Evolutionary conservation across 768 basidiomycete genomes (phyloP).

Genomic region (Lentinus brumalis): DNA sequence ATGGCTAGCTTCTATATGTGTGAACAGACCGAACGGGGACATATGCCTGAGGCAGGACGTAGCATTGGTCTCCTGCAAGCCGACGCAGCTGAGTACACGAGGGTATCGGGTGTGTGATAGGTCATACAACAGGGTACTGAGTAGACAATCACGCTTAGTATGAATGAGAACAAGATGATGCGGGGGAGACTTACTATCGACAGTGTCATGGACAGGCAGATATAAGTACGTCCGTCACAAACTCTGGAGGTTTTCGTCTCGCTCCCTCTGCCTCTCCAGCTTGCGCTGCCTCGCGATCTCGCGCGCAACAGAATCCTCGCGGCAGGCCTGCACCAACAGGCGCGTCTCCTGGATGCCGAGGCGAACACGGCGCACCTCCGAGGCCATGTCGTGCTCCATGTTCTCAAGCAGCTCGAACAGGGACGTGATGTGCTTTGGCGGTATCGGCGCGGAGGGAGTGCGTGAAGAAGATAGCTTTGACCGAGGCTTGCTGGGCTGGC

Average conservation of each 20-base stretch:
- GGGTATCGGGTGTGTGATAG: too few species aligned
- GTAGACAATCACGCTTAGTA: too few species aligned
- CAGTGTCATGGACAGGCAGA: too few species aligned
- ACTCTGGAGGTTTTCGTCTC: constrained; percentile 20
- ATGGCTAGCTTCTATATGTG: too few species aligned
- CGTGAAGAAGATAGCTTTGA: constrained; percentile 10
- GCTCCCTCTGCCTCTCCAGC: constrained; percentile 20
- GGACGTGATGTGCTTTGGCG: constrained; percentile 31
- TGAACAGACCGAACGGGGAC: too few species aligned
- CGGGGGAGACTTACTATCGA: too few species aligned
- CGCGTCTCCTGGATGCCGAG: constrained; percentile 30
- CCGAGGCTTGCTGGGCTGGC: neutral
- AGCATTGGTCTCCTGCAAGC: too few species aligned
- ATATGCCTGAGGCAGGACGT: too few species aligned
- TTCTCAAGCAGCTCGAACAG: constrained; percentile 38
- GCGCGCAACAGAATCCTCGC: constrained; percentile 19
- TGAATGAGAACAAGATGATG: too few species aligned
- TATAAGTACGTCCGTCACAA: too few species aligned
- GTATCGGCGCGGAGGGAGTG: constrained; percentile 18
- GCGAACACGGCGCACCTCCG: constrained; percentile 30
- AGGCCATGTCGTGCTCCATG: constrained; percentile 36
- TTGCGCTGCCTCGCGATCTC: constrained; percentile 6
- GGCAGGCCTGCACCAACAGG: constrained; percentile 18
- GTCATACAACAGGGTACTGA: too few species aligned
- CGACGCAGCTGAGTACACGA: too few species aligned